Percentiles rank a stretch among this genome's conserved stretches.
phyloP scores from a whole-genome alignment of 1,284 basidiomycete genomes.

The Earliella scabrosa region DNA sequence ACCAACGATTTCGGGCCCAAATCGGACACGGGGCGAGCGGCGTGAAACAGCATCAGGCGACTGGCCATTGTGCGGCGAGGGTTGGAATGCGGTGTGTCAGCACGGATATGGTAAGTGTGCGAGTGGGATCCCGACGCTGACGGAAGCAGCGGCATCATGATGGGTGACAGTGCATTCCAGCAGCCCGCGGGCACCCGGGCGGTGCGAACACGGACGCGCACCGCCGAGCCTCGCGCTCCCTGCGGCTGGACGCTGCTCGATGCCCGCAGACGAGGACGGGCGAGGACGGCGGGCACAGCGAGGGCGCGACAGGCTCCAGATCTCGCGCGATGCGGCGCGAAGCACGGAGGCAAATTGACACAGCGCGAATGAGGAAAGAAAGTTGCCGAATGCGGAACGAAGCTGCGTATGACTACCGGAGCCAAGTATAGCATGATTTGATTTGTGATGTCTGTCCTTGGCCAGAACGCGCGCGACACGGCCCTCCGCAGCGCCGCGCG shows the following conservation, averaged over 20 bases:
- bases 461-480: conserved; percentile 8
- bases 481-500: conserved; percentile 12
- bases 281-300: not conserved
- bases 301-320: not conserved
- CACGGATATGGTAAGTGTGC: conserved; percentile 5
- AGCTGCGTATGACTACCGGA: conserved; percentile 20
- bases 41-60: not conserved
- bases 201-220: not conserved
- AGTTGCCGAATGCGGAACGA: conserved; percentile 21
- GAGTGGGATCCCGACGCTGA: conserved; percentile 4
- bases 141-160: conserved; percentile 6
- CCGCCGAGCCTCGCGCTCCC: not conserved
- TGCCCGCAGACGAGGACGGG: not conserved
- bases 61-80: not conserved
- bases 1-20: conserved; percentile 1
- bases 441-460: conserved; percentile 18
- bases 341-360: conserved; percentile 20
- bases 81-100: conserved; percentile 6
- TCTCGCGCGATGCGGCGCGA: not conserved
- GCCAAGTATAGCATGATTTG: conserved; percentile 25
- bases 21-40: conserved; percentile 15
- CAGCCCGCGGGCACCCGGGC: not conserved
- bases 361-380: conserved; percentile 20
- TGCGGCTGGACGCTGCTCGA: not conserved
- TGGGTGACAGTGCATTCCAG: conserved; percentile 7